Conservation (phyloP, 73 alveolate species). For the Tetrahymena borealis region DNA sequence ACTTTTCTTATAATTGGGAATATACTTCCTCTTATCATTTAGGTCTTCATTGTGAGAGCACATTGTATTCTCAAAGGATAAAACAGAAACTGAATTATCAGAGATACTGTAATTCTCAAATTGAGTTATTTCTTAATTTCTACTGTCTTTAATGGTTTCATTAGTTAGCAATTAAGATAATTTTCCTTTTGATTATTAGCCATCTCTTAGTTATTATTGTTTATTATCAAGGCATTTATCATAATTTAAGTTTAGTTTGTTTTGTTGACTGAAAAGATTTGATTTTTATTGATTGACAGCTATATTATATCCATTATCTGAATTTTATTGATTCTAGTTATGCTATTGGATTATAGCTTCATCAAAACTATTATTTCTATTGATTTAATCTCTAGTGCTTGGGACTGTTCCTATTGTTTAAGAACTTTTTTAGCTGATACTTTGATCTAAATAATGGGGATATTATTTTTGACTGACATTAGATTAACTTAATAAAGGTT, state of each 20-base stretch:
- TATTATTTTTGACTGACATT: not conserved
- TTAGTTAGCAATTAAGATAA: not conserved
- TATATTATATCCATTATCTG: not conserved
- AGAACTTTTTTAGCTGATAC: not conserved
- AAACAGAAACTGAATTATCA: not conserved
- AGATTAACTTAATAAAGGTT: not conserved
- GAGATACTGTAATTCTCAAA: not conserved
- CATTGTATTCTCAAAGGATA: not conserved
- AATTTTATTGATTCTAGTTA: not conserved
- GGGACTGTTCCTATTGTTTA: not conserved
- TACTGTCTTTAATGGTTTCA: not conserved
- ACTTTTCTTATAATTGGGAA: not conserved
- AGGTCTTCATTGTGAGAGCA: not conserved
- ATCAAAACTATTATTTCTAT: not conserved
- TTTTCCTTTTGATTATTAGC: not conserved
- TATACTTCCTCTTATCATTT: not conserved
- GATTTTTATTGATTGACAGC: not conserved
- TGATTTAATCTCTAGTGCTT: not conserved
- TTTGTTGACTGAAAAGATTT: not conserved
- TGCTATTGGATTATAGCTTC: too few species aligned
- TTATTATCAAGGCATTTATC: not conserved
- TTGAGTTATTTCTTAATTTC: not conserved
- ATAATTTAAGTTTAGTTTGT: not conserved
- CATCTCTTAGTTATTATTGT: not conserved
- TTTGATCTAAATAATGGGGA: not conserved